Evolutionary conservation across 2,329 filamentous ascomycete genomes (phyloP), one percentile per base, ranked within the genome.

Genomic region (Fusarium austroafricanum): DNA sequence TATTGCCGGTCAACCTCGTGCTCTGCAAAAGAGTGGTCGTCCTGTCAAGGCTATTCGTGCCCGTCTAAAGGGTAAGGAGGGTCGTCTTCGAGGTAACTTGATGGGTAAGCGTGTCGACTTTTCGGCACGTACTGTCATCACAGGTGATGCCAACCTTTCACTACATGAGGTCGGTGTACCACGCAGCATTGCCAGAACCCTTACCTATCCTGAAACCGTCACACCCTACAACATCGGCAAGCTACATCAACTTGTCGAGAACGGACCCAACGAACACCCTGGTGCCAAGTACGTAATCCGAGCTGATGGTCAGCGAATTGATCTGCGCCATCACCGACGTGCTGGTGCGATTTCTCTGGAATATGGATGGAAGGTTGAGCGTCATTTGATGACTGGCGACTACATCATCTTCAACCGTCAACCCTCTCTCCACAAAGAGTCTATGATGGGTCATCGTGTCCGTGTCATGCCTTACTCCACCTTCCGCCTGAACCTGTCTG

Each of bases 71-170:
- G 96, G 96, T 67, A 99, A 99, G 82, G 96, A 99, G 78, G 96
- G 96, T 72, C 94, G 96, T 85, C 89, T 99, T 23, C 91, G 96
- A 83, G 96, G 96, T 77, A 99, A 99, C 81, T 84, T 99, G 85
- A 99, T 99, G 96, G 96, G 96, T 68, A 99, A 99, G 83, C 94
- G 94, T 89, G 96, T 99, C 64, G 96, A 99, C 78, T 99, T 99
- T 77, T 99, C 96, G 1, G 96, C 96, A 37, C 96, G 96, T 90
- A 99, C 96, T 31, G 96, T 99, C 83, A 99, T 99, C 79, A 99
- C 96, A 52, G 96, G 96, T 83, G 96, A 99, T 77, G 96, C 96
- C 61, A 99, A 98, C 77, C 83, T 99, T 71, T 97, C 94, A 28
- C 86, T 99, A 28, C 95, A 99, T 75, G 94, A 99, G 83, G 96